Evolutionary conservation across 495 filamentous ascomycete species (phyloP).

Genomic region (Lasiosphaeria miniovina): DNA sequence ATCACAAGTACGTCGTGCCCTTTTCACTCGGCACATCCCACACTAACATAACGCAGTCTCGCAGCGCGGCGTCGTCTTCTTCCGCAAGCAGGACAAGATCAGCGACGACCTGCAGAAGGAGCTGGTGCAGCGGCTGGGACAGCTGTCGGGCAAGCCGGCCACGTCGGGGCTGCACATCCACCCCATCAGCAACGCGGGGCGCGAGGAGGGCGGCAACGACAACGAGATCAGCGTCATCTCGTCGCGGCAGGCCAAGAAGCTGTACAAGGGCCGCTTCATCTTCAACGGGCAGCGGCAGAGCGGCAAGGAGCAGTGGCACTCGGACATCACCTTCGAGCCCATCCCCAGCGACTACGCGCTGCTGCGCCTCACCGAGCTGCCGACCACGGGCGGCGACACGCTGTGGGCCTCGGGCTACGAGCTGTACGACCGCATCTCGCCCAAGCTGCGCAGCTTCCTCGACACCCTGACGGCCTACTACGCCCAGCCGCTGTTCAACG

Average conservation of each 20-base stretch:
- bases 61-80: conserved; percentile 77
- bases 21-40: not conserved
- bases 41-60: conserved; percentile 54
- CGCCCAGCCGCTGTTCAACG: conserved; percentile 57
- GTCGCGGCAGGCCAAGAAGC: conserved; percentile 53
- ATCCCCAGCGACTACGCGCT: conserved; percentile 64
- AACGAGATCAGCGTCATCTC: conserved; percentile 74
- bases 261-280: conserved; percentile 44
- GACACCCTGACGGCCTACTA: conserved; percentile 67
- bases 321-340: conserved; percentile 67
- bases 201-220: conserved; percentile 59
- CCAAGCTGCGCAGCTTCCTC: conserved; percentile 62
- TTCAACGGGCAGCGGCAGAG: conserved; percentile 33
- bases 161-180: conserved; percentile 72
- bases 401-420: conserved; percentile 78
- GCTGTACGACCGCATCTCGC: conserved; percentile 70
- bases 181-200: conserved; percentile 60
- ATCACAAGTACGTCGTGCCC: conserved; percentile 35
- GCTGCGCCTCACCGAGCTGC: conserved; percentile 59
- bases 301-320: conserved; percentile 57
- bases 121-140: conserved; percentile 61
- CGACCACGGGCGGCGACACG: conserved; percentile 70
- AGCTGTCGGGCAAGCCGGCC: conserved; percentile 62
- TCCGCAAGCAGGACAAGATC: conserved; percentile 68
- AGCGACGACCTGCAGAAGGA: conserved; percentile 66